A percentile compares a stretch with the other conserved stretches of the same genome.
phyloP scores from a whole-genome alignment of 257 asterid genomes.

The Verbascum thapsus region DNA sequence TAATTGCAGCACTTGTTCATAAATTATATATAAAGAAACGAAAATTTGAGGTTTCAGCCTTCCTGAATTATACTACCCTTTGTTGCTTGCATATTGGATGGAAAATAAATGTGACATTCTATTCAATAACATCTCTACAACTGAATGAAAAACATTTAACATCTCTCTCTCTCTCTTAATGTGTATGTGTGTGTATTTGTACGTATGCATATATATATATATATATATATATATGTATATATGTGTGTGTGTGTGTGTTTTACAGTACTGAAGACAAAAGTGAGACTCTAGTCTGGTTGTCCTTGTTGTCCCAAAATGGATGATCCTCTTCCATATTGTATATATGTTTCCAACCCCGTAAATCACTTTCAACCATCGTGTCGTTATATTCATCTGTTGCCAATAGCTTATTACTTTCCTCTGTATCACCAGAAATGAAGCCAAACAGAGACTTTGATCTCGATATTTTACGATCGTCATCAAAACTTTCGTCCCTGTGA shows the following conservation, averaged over 20 bases:
- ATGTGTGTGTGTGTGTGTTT: neutral
- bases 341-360: constrained; percentile 27
- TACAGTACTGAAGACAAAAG: constrained; percentile 57
- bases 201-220: neutral
- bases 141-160: too few species aligned
- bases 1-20: neutral
- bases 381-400: constrained; percentile 36
- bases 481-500: constrained; percentile 20
- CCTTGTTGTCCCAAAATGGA: constrained; percentile 63
- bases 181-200: constrained; percentile 3
- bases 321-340: constrained; percentile 48
- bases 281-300: constrained; percentile 43
- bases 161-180: constrained; percentile 3
- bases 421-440: constrained; percentile 20
- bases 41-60: too few species aligned
- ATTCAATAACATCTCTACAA: too few species aligned
- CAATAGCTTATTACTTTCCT: constrained; percentile 20
- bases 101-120: too few species aligned
- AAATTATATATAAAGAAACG: neutral
- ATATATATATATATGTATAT: neutral
- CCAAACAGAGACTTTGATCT: constrained; percentile 45
- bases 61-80: too few species aligned
- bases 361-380: constrained; percentile 12
- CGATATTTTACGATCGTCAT: neutral
- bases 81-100: too few species aligned